These are phyloP conservation scores for Blastobotrys indianensis DNA, from an alignment of 1,139 yeast genomes.

Conservation along the genomic window DNA sequence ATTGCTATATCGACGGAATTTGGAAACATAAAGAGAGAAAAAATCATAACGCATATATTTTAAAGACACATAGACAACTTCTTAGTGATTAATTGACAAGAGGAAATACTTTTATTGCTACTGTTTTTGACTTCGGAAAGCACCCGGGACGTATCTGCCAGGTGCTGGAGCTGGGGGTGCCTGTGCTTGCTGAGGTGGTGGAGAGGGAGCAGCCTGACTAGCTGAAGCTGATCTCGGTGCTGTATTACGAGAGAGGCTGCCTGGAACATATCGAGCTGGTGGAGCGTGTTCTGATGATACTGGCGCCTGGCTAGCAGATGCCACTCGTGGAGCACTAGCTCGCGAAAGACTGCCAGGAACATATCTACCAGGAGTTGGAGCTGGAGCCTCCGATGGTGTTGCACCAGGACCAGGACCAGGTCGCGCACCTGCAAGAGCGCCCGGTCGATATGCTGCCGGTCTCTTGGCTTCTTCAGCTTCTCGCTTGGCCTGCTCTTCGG, in stretches of 20 bases:
- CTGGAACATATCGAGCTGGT: slow-evolving; percentile 8
- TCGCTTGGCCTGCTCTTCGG: slow-evolving; percentile 22
- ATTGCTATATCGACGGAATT: too few relatives aligned
- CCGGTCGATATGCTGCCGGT: slow-evolving; percentile 17
- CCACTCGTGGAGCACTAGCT: slow-evolving; percentile 9
- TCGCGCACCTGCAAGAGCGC: slow-evolving; percentile 14
- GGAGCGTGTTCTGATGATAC: slow-evolving; percentile 1
- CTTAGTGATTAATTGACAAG: too few relatives aligned
- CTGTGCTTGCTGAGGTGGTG: slow-evolving; percentile 4
- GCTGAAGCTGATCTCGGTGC: neutral
- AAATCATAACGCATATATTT: neutral
- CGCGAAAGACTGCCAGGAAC: slow-evolving; percentile 11
- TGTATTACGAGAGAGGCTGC: neutral
- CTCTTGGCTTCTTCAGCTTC: slow-evolving; percentile 22
- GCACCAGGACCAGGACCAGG: slow-evolving; percentile 8
- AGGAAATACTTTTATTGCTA: neutral
- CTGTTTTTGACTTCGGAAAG: slow-evolving; percentile 11
- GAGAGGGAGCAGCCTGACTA: neutral
- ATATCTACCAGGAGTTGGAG: slow-evolving; percentile 11
- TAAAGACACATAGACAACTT: neutral
- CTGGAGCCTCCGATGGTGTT: slow-evolving; percentile 11
- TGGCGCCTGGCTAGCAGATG: slow-evolving; percentile 5
- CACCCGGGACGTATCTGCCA: slow-evolving; percentile 13
- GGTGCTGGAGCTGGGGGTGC: slow-evolving; percentile 7
- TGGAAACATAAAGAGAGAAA: neutral